phyloP scores from a whole-genome alignment of 345 rosid species.

The Brassica incana region DNA sequence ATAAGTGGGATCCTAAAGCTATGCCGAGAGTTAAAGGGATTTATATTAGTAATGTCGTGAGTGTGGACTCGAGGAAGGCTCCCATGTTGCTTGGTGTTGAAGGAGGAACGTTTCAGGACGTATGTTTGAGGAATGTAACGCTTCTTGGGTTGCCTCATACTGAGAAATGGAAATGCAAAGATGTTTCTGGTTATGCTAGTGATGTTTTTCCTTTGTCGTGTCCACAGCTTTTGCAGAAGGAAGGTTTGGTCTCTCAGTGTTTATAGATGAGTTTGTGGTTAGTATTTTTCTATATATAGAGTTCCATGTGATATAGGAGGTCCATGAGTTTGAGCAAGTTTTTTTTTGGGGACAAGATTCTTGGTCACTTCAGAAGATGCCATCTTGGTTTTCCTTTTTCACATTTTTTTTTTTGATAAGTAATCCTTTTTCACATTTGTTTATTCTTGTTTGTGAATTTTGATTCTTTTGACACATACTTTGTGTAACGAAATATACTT shows the following conservation, averaged over 20 bases:
- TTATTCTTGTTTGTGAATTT: conserved; percentile 19
- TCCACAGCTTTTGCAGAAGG: conserved; percentile 58
- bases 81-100: conserved; percentile 71
- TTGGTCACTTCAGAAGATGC: background rate
- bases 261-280: background rate
- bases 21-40: conserved; percentile 73
- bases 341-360: background rate
- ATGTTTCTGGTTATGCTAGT: conserved; percentile 64
- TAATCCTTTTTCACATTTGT: background rate
- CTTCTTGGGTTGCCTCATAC: conserved; percentile 51
- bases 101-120: conserved; percentile 58
- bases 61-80: conserved; percentile 76
- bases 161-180: conserved; percentile 77
- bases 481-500: conserved; percentile 24
- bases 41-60: conserved; percentile 56
- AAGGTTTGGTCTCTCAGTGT: conserved; percentile 7
- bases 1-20: conserved; percentile 82
- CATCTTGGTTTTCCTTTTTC: background rate
- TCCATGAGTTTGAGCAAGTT: background rate
- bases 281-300: background rate
- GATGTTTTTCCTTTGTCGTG: conserved; percentile 68
- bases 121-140: conserved; percentile 79
- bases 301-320: background rate
- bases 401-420: background rate
- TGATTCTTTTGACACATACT: conserved; percentile 25